phyloP scores from a whole-genome alignment of 441 rosid genomes.

The Pelargonium myrrhifolium region DNA sequence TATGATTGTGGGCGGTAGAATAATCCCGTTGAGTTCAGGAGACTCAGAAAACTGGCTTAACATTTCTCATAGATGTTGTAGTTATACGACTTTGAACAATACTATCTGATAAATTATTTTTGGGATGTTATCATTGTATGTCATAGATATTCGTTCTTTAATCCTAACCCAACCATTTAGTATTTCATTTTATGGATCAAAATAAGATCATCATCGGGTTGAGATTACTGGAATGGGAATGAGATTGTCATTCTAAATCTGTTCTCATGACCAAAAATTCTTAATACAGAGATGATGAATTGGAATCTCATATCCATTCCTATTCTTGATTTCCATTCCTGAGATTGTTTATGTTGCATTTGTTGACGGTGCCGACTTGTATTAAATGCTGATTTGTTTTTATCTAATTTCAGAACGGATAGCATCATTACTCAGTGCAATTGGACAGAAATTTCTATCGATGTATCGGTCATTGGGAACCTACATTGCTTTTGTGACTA shows the following conservation, averaged over 20 bases:
- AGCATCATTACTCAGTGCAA: conserved; percentile 72
- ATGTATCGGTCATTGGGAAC: conserved; percentile 96
- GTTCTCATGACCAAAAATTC: too few species aligned
- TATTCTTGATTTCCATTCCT: too few species aligned
- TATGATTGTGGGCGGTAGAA: too few species aligned
- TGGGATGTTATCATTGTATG: neutral
- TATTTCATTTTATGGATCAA: conserved; percentile 13
- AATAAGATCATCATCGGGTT: conserved; percentile 17
- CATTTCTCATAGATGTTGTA: too few species aligned
- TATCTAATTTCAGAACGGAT: conserved; percentile 66
- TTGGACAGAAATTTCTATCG: conserved; percentile 82
- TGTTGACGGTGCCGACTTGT: neutral
- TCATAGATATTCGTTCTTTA: neutral
- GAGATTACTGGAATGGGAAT: neutral
- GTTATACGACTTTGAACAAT: too few species aligned
- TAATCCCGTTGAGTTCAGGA: too few species aligned
- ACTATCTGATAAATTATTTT: too few species aligned
- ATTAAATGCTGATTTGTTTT: conserved; percentile 17
- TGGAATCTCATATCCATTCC: too few species aligned
- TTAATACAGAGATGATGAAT: too few species aligned
- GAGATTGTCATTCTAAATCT: too few species aligned
- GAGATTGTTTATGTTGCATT: conserved; percentile 8
- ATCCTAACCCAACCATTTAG: neutral
- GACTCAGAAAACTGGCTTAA: too few species aligned
- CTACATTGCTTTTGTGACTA: conserved; percentile 87